phyloP scores from a whole-genome alignment of 257 asterid genomes.

The Lithospermum erythrorhizon region DNA sequence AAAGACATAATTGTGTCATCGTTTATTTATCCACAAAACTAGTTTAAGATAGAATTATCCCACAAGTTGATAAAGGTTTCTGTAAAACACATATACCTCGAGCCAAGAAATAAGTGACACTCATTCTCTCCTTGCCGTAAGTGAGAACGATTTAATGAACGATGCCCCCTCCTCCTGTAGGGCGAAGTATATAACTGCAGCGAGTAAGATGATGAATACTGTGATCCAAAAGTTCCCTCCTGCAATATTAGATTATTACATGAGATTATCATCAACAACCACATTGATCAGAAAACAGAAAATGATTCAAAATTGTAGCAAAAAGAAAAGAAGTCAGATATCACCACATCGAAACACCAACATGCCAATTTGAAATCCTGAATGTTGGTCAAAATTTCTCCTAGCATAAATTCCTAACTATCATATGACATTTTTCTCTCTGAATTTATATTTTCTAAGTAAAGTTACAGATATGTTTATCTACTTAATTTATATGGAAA shows the following conservation, averaged over 20 bases:
- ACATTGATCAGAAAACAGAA: neutral
- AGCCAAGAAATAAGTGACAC: neutral
- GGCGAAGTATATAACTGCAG: slow-evolving; percentile 43
- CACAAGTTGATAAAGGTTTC: neutral
- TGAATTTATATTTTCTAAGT: too few species aligned
- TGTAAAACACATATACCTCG: neutral
- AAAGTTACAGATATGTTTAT: too few species aligned
- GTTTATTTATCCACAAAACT: neutral
- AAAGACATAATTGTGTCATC: neutral
- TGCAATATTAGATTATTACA: slow-evolving; percentile 22
- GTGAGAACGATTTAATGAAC: slow-evolving; percentile 17
- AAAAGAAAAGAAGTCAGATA: neutral
- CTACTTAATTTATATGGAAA: too few species aligned
- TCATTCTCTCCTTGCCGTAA: neutral
- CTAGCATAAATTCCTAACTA: neutral
- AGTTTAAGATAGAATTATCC: neutral
- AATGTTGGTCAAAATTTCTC: neutral
- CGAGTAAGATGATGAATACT: slow-evolving; percentile 40
- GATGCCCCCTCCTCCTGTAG: slow-evolving; percentile 15
- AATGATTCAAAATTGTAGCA: neutral
- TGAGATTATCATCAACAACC: too few species aligned
- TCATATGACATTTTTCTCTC: too few species aligned
- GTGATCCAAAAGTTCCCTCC: slow-evolving; percentile 56
- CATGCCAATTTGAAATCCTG: neutral
- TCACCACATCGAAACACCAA: neutral